Percentiles rank a stretch among this genome's conserved stretches.
Evolutionary conservation across 164 flowering plant species (phyloP).

Genomic region (Cinnamomum chago): DNA sequence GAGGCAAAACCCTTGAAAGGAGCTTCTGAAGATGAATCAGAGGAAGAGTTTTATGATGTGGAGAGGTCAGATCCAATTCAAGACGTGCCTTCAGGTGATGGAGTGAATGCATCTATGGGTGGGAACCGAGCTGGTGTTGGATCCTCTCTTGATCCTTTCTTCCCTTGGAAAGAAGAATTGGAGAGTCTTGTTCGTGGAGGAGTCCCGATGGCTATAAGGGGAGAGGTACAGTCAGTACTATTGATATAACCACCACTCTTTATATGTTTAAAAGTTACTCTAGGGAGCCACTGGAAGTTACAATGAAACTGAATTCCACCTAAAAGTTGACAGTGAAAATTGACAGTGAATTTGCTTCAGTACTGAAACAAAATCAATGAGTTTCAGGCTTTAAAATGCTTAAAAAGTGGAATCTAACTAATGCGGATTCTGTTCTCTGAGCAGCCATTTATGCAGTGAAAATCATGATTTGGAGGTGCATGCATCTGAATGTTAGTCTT

Average conservation of each 20-base stretch:
- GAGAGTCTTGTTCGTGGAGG: constrained; percentile 93
- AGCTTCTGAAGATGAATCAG: constrained; percentile 54
- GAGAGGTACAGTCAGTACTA: constrained; percentile 59
- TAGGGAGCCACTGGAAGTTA: background rate
- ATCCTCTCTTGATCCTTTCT: constrained; percentile 30
- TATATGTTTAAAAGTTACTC: too few species aligned
- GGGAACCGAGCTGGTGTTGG: constrained; percentile 21
- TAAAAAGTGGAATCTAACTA: background rate
- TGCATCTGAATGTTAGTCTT: background rate
- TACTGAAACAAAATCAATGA: background rate
- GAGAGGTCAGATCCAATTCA: constrained; percentile 68
- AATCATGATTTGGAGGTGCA: too few species aligned
- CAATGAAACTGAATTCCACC: background rate
- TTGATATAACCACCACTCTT: too few species aligned
- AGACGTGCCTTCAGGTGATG: constrained; percentile 49
- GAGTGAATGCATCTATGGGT: constrained; percentile 11
- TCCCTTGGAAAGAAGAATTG: constrained; percentile 80
- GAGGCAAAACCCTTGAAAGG: constrained; percentile 24
- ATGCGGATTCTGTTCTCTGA: too few species aligned
- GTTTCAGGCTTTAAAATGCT: background rate
- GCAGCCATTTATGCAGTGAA: too few species aligned
- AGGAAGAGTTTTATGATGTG: constrained; percentile 88
- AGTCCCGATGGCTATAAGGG: constrained; percentile 93
- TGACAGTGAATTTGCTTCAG: background rate
- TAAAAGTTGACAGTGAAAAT: background rate